Base-by-base conservation (phyloP, 2,329 filamentous ascomycete species). In the Hymenoscyphus scutula region DNA sequence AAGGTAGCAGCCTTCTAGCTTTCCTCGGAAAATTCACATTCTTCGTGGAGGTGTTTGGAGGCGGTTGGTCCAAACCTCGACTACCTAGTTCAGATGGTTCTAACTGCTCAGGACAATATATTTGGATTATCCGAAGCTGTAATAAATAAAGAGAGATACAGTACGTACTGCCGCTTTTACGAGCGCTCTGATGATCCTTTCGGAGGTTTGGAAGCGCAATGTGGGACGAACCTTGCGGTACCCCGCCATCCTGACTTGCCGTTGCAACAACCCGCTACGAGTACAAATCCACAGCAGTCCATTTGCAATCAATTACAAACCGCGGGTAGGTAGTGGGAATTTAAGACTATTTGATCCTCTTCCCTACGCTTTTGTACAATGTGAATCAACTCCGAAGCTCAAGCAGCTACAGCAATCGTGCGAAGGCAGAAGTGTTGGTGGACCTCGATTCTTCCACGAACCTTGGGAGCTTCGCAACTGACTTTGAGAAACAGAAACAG, bases 291-390 rank as follows among this genome's bases (percentile, higher is more conserved):
- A 48, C n/a, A 10, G 41, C n/a, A 41, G 15, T 5, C 8, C n/a
- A 48, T 48, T 48, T 48, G n/a, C 41, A 48, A 48, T 25, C 41
- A 48, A 48, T 48, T 25, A 48, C 41, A 48, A 48, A 48, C n/a
- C n/a, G n/a, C n/a, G n/a, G n/a, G n/a, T n/a, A n/a, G n/a, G n/a
- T 48, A 25, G 41, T 11, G 19, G n/a, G 41, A 10, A 48, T 11
- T 45, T 45, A n/a, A n/a, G n/a, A n/a, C n/a, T n/a, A n/a, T n/a
- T n/a, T 19, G 19, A 48, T 3, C 19, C 19, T 13, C 41, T 48
- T 10, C 11, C 38, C 4, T 10, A 23, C 19, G 32, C 41, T 48
- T 48, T 48, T n/a, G 7, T 45, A n/a, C 41, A 45, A 45, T 45
- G 41, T 48, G 19, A 48, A 23, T 23, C 19, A 10, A 25, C 19